Percentiles rank a stretch among this genome's conserved stretches.
Conservation (phyloP, 306 rosid genomes). For the Pterocarpus santalinus region DNA sequence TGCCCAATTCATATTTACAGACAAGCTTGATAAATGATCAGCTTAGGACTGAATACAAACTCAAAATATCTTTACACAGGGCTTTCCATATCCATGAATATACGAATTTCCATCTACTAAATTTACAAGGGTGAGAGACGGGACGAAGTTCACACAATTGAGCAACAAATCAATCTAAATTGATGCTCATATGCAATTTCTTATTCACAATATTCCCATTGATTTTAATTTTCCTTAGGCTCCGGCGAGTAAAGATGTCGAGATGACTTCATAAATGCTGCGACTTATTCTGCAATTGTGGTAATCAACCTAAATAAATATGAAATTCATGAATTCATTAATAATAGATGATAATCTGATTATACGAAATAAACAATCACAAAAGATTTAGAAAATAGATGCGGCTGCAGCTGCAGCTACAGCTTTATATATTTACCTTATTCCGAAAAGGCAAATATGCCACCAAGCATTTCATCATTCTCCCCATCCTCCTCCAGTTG, state of each 20-base stretch:
- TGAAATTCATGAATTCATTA: conserved; percentile 17
- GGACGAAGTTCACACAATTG: neutral
- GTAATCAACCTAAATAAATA: conserved; percentile 46
- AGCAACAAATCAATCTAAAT: conserved; percentile 30
- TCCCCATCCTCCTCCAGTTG: conserved; percentile 58
- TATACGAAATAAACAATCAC: neutral
- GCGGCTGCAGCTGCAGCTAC: conserved; percentile 26
- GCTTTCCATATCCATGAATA: conserved; percentile 46
- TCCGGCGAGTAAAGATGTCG: conserved; percentile 11
- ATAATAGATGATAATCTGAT: neutral
- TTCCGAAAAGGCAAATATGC: conserved; percentile 68
- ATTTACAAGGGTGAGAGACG: conserved; percentile 50
- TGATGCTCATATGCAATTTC: conserved; percentile 38
- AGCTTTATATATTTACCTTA: conserved; percentile 56
- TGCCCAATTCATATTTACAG: conserved; percentile 56
- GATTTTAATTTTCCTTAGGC: conserved; percentile 32
- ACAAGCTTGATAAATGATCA: conserved; percentile 46
- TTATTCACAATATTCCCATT: conserved; percentile 39
- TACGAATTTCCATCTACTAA: conserved; percentile 51
- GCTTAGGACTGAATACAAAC: conserved; percentile 47
- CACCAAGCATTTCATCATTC: conserved; percentile 70
- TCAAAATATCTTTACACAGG: conserved; percentile 35
- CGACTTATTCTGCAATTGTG: neutral
- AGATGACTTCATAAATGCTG: conserved; percentile 38
- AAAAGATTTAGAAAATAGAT: neutral